Conservation (phyloP, 2,329 filamentous ascomycete species). For the Colletotrichum liaoningense region DNA sequence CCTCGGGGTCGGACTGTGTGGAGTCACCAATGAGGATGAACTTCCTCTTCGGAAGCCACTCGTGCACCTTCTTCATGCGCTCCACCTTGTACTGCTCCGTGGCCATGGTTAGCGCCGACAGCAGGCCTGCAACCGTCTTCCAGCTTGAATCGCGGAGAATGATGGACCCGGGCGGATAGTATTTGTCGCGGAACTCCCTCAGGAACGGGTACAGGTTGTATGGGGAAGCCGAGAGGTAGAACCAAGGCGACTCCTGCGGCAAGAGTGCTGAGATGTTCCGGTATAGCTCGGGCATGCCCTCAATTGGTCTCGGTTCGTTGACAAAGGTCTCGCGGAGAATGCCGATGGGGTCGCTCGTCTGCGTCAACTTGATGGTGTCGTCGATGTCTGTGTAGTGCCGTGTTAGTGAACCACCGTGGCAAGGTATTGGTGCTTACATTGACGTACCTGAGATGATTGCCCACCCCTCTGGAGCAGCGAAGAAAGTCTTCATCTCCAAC, state of each 20-base stretch:
- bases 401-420: conserved; percentile 35
- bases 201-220: conserved; percentile 96
- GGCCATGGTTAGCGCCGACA: conserved; percentile 81
- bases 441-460: conserved; percentile 77
- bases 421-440: not conserved
- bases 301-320: conserved; percentile 75
- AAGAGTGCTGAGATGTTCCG: conserved; percentile 67
- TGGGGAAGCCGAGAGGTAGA: conserved; percentile 93
- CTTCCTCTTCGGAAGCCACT: conserved; percentile 81
- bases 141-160: conserved; percentile 87
- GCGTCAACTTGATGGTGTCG: conserved; percentile 93
- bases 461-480: conserved; percentile 84
- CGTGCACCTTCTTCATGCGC: conserved; percentile 80
- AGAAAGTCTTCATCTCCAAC: conserved; percentile 76
- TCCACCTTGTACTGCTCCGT: conserved; percentile 89
- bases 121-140: conserved; percentile 84
- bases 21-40: conserved; percentile 91
- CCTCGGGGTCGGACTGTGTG: conserved; percentile 91
- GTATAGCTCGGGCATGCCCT: conserved; percentile 90
- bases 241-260: conserved; percentile 77
- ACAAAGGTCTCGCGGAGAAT: conserved; percentile 88
- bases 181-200: conserved; percentile 74
- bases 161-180: conserved; percentile 83
- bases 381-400: conserved; percentile 75
- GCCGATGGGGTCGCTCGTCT: conserved; percentile 82